Evolutionary conservation across 2,329 filamentous ascomycete species (phyloP), one percentile per base, ranked within the genome.

Genomic region (Lachnellula arida): DNA sequence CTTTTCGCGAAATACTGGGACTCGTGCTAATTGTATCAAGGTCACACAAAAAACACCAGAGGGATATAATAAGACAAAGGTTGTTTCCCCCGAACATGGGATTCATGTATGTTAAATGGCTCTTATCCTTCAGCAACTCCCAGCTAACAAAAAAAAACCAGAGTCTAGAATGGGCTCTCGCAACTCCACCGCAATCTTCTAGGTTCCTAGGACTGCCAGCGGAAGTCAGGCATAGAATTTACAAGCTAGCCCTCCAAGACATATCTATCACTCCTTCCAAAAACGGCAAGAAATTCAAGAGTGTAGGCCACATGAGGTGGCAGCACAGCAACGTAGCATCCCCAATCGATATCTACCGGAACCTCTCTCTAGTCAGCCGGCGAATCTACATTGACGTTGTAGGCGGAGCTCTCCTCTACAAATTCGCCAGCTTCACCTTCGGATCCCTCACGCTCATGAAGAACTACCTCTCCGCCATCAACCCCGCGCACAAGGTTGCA

Each of bases 361-460:
- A 12, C 12, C 53, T 61, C 19, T 46, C 56, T 6, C 50, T 52
- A 5, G 28, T 53, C 49, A 56, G 51, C 17, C 57, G 57, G 23
- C 57, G 60, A 46, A 19, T 53, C 39, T 60, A 60, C 44, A 46
- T 61, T 7, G 57, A 61, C 4, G 37, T 59, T 23, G 46, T 59
- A 12, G 59, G 57, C n/a, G 47, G 52, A 17, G 40, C 35, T 9
- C 37, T 61, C 8, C 49, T 61, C 35, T 56, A 61, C 48, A 46
- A 37, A 2, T 7, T n/a, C 3, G 44, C 42, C 1, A 35, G 7
- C 2, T 60, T 57, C 43, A 14, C 15, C 5, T 60, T 61, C 50
- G 25, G 3, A 5, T 19, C 17, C 23, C 48, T 43, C 6, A 3
- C 3, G 3, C n/a, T 39, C 7, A 51, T 57, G 49, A 15, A n/a